These are phyloP conservation scores for Solanum verrucosum DNA, from an alignment of 257 asterid genomes.

Conservation along the genomic window DNA sequence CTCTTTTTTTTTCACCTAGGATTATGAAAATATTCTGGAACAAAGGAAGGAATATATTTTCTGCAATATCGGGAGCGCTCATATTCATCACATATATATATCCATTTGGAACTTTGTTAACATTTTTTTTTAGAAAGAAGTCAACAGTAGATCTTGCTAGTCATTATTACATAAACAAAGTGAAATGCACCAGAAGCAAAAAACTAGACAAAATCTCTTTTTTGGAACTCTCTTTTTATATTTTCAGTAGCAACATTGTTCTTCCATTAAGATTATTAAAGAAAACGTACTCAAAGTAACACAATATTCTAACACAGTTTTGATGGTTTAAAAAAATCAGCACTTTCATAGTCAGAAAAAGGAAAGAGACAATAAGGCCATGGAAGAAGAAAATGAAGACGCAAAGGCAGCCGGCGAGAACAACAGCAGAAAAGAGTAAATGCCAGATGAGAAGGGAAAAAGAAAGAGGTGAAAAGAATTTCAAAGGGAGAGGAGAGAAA, in stretches of 20 bases:
- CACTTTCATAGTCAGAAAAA: neutral
- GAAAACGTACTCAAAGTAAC: neutral
- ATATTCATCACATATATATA: neutral
- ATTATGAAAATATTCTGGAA: neutral
- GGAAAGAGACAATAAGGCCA: neutral
- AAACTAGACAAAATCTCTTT: neutral
- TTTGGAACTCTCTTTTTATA: neutral
- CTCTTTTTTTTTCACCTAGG: neutral
- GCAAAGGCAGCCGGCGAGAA: neutral
- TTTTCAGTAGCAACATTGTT: neutral
- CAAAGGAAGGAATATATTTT: neutral
- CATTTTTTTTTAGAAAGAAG: neutral
- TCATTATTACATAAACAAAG: neutral
- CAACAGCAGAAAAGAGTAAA: neutral
- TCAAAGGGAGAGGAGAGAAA: neutral
- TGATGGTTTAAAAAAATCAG: neutral
- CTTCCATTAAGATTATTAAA: neutral
- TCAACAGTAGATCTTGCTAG: neutral
- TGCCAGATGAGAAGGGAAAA: neutral
- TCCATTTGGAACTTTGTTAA: neutral
- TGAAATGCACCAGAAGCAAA: neutral
- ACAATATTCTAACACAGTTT: neutral
- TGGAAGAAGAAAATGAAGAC: neutral
- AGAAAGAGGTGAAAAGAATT: neutral
- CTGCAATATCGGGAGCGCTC: neutral